Percentiles rank a stretch among this genome's conserved stretches.
These are phyloP conservation scores for Penicillium palitans DNA, from an alignment of 2,329 filamentous ascomycete genomes.

Conservation along the genomic window DNA sequence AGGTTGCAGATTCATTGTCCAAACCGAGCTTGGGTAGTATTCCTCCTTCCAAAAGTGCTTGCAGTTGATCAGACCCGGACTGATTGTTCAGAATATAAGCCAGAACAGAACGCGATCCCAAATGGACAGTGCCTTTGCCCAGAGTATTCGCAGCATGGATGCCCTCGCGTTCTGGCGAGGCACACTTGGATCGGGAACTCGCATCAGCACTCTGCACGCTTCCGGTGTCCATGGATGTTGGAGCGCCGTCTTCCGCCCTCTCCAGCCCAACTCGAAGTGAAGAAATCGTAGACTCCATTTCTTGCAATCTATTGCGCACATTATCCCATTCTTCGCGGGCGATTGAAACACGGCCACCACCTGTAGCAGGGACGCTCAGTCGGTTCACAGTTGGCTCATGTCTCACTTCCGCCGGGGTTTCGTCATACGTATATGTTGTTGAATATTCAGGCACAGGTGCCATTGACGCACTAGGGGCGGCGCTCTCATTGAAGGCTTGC, in stretches of 20 bases:
- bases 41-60: constrained; percentile 60
- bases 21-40: constrained; percentile 63
- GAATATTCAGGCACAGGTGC: constrained; percentile 13
- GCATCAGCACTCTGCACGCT: constrained; percentile 36
- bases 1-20: constrained; percentile 65
- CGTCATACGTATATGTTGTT: constrained; percentile 18
- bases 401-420: constrained; percentile 27
- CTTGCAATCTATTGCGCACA: constrained; percentile 43
- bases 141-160: constrained; percentile 62
- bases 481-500: constrained; percentile 28
- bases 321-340: constrained; percentile 48
- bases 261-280: constrained; percentile 43
- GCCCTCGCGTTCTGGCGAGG: constrained; percentile 52
- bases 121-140: constrained; percentile 61
- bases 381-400: constrained; percentile 23
- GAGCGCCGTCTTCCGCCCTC: constrained; percentile 35
- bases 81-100: constrained; percentile 60
- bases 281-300: constrained; percentile 46
- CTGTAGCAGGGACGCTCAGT: constrained; percentile 15
- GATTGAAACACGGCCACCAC: constrained; percentile 38
- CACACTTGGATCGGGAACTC: constrained; percentile 34
- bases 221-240: constrained; percentile 28
- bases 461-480: constrained; percentile 15
- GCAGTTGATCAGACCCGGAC: constrained; percentile 49
- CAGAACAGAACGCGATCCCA: constrained; percentile 62